Evolutionary conservation across 169 alveolate species (phyloP).

Genomic region (Cryptosporidium meleagridis): DNA sequence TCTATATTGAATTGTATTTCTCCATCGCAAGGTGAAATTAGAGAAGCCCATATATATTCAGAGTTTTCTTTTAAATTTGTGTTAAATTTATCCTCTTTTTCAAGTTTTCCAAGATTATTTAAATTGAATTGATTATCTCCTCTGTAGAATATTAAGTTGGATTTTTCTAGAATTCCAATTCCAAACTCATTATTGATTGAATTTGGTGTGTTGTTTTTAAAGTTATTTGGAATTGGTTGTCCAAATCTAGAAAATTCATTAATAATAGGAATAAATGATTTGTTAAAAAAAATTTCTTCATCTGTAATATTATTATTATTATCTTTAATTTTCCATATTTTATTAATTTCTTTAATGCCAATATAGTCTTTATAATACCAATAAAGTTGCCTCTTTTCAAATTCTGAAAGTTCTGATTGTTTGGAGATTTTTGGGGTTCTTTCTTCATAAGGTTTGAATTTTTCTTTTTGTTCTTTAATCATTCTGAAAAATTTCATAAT

Average conservation of each 20-base stretch:
- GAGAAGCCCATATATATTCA: conserved; percentile 36
- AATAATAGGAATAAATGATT: conserved; percentile 19
- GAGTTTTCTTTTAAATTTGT: background rate
- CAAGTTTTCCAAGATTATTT: conserved; percentile 8
- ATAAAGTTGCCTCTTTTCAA: conserved; percentile 20
- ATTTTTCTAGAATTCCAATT: background rate
- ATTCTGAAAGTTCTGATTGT: background rate
- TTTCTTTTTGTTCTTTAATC: conserved; percentile 4
- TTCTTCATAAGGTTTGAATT: conserved; percentile 49
- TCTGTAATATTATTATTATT: background rate
- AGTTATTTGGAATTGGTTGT: background rate
- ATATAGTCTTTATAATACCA: conserved; percentile 53
- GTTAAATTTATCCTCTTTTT: background rate
- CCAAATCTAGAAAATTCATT: conserved; percentile 1
- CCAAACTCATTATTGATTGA: background rate
- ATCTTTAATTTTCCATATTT: conserved; percentile 2
- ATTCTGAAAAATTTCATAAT: background rate
- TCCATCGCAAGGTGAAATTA: conserved; percentile 65
- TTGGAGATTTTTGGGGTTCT: conserved; percentile 13
- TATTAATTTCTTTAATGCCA: conserved; percentile 20
- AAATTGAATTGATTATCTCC: background rate
- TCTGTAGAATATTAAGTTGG: background rate
- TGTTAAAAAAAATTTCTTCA: background rate
- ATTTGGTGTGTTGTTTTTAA: background rate
- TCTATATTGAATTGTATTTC: conserved; percentile 5